Conservation (phyloP, 225 moss, liverwort and hornwort species). For the Physcomitrellopsis africana region DNA sequence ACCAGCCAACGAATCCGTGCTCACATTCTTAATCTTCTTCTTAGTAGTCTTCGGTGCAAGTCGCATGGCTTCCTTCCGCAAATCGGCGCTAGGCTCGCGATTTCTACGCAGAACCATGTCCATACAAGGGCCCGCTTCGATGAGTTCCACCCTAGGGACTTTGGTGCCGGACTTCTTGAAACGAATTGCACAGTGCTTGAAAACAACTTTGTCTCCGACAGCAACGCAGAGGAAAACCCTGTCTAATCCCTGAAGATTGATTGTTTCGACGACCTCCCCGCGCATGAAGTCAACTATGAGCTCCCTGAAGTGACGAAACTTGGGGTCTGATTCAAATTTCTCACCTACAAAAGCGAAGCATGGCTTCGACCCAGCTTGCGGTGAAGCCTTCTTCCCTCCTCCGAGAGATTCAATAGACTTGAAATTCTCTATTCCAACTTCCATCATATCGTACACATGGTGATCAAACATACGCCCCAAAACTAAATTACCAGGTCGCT, state of each 20-base stretch:
- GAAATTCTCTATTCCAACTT: slow-evolving; percentile 84
- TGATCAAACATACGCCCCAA: slow-evolving; percentile 93
- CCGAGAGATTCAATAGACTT: slow-evolving; percentile 77
- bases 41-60: slow-evolving; percentile 58
- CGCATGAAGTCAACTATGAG: slow-evolving; percentile 91
- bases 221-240: slow-evolving; percentile 80
- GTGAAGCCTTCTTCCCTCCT: slow-evolving; percentile 80
- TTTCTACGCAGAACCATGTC: slow-evolving; percentile 74
- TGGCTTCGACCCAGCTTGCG: slow-evolving; percentile 88
- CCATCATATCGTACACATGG: slow-evolving; percentile 94
- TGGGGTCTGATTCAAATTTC: slow-evolving; percentile 69
- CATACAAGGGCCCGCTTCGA: slow-evolving; percentile 90
- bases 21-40: slow-evolving; percentile 97
- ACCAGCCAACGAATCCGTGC: slow-evolving; percentile 78
- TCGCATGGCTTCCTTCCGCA: slow-evolving; percentile 78
- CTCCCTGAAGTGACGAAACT: slow-evolving; percentile 83
- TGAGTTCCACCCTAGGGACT: slow-evolving; percentile 64
- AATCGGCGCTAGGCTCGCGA: slow-evolving; percentile 72
- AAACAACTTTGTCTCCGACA: slow-evolving; percentile 61
- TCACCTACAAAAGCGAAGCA: slow-evolving; percentile 91
- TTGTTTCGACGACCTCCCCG: slow-evolving; percentile 82
- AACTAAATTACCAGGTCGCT: slow-evolving; percentile 87
- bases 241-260: slow-evolving; percentile 81
- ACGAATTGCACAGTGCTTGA: slow-evolving; percentile 81
- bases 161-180: slow-evolving; percentile 64